Evolutionary conservation across 176 grass and related monocot species (phyloP).

Genomic region (Aegilops speltoides): DNA sequence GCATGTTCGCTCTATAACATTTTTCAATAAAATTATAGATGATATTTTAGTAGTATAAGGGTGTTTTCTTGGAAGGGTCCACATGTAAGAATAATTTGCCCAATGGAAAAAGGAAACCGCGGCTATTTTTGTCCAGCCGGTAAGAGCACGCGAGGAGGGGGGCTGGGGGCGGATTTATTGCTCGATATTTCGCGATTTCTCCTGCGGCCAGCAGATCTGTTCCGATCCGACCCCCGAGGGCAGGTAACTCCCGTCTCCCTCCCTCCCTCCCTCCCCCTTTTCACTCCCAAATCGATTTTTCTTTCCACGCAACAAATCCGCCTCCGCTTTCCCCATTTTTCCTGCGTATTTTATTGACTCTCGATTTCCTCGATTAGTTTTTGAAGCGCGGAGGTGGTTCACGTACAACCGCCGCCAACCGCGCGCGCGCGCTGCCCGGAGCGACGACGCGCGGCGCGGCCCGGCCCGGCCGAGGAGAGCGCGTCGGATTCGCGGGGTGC

Average conservation of each 20-base stretch:
- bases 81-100: background rate
- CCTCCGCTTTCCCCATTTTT: constrained; percentile 41
- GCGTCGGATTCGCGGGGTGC: background rate
- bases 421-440: constrained; percentile 2
- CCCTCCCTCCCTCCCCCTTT: background rate
- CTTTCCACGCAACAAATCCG: background rate
- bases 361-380: constrained; percentile 38
- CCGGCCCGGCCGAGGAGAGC: background rate
- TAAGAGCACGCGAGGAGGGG: background rate
- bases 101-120: background rate
- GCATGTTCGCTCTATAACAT: too few relatives aligned
- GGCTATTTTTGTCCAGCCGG: background rate
- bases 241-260: constrained; percentile 1
- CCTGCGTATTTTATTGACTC: constrained; percentile 46
- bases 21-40: too few relatives aligned
- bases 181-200: constrained; percentile 28
- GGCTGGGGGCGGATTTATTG: background rate
- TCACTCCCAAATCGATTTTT: background rate
- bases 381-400: background rate
- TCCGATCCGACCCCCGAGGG: constrained; percentile 15
- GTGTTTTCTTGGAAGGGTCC: too few relatives aligned
- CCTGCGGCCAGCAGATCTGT: constrained; percentile 28
- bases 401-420: constrained; percentile 33
- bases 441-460: background rate
- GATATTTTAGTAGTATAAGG: too few relatives aligned